Base-by-base conservation (phyloP, 2,329 filamentous ascomycete genomes). In the Didymella exigua region DNA sequence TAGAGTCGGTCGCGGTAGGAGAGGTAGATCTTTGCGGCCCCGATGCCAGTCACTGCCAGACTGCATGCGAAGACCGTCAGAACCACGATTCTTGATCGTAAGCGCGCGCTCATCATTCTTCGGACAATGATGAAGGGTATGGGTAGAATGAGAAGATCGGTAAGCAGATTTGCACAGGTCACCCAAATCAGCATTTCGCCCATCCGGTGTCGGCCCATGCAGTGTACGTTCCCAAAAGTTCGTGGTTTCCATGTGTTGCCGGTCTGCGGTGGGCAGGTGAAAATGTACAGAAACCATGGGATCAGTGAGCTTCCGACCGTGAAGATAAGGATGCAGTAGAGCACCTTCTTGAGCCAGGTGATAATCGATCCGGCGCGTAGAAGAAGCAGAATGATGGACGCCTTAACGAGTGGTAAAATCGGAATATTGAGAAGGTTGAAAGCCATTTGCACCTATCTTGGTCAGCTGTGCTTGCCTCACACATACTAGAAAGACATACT, bases 61-160 rank as follows among this genome's bases (percentile, higher is more conserved):
- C 73, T 75, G 53, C 74, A 72, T 5, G 74, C 73, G 48, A 77
- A 77, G 5, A 76, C 70, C 9, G 69, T 68, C 18, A 76, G 58
- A 23, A 77, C 72, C n/a, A 76, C 72, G 29, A 76, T 47, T 26
- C 73, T 62, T 24, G 74, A 74, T 47, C 74, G 66, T 14, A 76
- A 49, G 2, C 73, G 72, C 13, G 74, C 71, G 46, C 74, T 76
- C 71, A 75, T 74, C 71, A 77, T 72, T 50, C 71, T 67, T 42
- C 74, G 63, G 24, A 76, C 75, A 30, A 77, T 74, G 36, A 76
- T 74, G 52, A 75, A 76, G 1, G 75, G 75, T 38, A 77, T 77
- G 1, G 75, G 75, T 14, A 77, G 73, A 33, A 77, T 75, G 48
- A 77, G 63, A 13, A 76, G 57, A 52, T 77, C 75, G 48, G 75